Evolutionary conservation across 345 rosid genomes (phyloP).

Genomic region (Dipteronia sinensis): DNA sequence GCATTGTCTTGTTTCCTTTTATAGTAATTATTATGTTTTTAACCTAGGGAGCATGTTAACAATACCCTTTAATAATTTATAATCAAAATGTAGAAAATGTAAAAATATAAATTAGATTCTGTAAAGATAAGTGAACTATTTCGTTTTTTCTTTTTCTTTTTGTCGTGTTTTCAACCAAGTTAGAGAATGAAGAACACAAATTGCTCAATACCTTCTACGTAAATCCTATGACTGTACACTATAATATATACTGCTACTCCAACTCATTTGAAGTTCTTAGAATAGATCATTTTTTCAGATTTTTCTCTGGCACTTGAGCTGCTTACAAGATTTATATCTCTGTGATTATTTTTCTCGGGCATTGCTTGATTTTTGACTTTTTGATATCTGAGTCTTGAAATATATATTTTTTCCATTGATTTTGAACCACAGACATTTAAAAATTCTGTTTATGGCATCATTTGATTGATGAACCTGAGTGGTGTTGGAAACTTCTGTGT

Average conservation of each 20-base stretch:
- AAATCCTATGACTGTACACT: neutral
- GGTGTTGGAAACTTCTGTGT: neutral
- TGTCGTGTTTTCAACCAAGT: neutral
- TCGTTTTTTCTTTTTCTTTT: neutral
- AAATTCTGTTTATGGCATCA: neutral
- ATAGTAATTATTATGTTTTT: too few species aligned
- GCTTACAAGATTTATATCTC: neutral
- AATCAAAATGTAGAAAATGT: too few species aligned
- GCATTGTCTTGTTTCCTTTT: too few species aligned
- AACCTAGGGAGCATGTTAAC: too few species aligned
- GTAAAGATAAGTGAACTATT: neutral
- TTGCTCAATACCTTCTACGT: neutral
- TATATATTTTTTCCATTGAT: neutral
- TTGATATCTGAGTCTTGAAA: constrained; percentile 1
- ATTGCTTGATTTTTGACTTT: neutral
- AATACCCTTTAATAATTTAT: too few species aligned
- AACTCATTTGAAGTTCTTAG: neutral
- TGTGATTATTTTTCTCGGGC: neutral
- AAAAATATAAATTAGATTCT: neutral
- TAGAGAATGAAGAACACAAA: neutral
- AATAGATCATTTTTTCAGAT: too few species aligned
- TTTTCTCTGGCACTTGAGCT: neutral
- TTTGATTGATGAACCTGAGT: neutral
- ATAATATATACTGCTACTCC: neutral
- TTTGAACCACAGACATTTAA: neutral